These are phyloP conservation scores for Penicillium psychrofluorescens DNA, from an alignment of 495 filamentous ascomycete genomes.

Conservation along the genomic window DNA sequence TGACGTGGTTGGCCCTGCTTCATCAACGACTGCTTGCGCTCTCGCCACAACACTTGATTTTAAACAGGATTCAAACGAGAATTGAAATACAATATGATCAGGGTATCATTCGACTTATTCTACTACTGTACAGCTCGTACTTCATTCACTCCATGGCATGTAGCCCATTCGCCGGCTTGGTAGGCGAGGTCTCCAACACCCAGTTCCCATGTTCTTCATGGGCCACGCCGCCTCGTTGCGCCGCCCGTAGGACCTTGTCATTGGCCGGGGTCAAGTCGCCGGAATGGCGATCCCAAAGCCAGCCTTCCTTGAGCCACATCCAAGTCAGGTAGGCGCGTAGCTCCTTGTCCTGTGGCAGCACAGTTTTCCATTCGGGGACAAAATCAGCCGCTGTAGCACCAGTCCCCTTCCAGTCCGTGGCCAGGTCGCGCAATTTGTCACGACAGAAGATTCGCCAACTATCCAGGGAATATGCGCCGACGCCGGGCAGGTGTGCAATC, in stretches of 20 bases:
- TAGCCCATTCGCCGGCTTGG: slow-evolving; percentile 25
- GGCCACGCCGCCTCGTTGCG: slow-evolving; percentile 51
- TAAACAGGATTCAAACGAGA: too few relatives aligned
- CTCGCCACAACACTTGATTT: too few relatives aligned
- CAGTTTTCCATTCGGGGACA: slow-evolving; percentile 76
- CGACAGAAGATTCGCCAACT: slow-evolving; percentile 93
- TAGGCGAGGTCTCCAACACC: slow-evolving; percentile 32
- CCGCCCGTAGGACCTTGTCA: slow-evolving; percentile 49
- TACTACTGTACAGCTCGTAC: not conserved
- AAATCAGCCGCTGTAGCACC: slow-evolving; percentile 19
- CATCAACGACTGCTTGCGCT: too few relatives aligned
- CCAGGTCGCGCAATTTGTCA: slow-evolving; percentile 61
- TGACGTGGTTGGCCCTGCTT: too few relatives aligned
- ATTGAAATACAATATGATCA: not conserved
- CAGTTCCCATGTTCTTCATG: slow-evolving; percentile 52
- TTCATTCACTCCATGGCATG: slow-evolving; percentile 9
- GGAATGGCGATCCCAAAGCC: slow-evolving; percentile 68
- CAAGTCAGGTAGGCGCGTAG: slow-evolving; percentile 77
- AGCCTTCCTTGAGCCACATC: slow-evolving; percentile 87
- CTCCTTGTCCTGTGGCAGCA: slow-evolving; percentile 83
- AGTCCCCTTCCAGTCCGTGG: slow-evolving; percentile 52
- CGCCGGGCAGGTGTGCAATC: slow-evolving; percentile 76
- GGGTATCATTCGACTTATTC: not conserved
- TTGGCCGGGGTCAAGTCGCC: slow-evolving; percentile 53
- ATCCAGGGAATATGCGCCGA: slow-evolving; percentile 81